Conservation (phyloP, 2,329 filamentous ascomycete genomes). For the Exophiala sp. region DNA sequence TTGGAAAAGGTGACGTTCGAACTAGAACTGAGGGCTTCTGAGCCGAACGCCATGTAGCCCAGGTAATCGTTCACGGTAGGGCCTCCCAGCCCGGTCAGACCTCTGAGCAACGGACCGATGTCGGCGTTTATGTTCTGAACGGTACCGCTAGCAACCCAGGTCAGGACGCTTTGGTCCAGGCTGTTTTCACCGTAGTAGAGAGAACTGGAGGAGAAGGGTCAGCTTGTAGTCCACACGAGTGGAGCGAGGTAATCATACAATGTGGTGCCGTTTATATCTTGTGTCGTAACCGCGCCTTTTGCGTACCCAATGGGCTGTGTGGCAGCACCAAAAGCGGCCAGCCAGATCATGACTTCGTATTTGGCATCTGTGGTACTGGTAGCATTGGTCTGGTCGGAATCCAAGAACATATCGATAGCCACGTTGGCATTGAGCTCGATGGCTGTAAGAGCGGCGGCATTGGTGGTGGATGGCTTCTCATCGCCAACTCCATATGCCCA, state of each 20-base stretch:
- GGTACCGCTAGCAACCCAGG: constrained; percentile 42
- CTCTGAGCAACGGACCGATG: constrained; percentile 43
- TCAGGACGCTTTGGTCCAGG: constrained; percentile 44
- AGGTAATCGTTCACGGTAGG: constrained; percentile 44
- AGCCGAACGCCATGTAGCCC: constrained; percentile 49
- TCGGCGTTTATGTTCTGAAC: constrained; percentile 45
- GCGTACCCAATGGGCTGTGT: constrained; percentile 46
- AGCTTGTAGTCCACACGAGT: not conserved
- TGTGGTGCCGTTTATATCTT: constrained; percentile 38
- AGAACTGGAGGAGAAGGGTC: constrained; percentile 13
- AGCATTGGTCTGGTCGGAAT: constrained; percentile 40
- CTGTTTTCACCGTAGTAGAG: constrained; percentile 43
- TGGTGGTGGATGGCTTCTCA: constrained; percentile 34
- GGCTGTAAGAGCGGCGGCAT: constrained; percentile 33
- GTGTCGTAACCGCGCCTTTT: constrained; percentile 33
- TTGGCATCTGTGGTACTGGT: constrained; percentile 35
- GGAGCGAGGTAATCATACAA: constrained; percentile 30
- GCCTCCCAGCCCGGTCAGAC: constrained; percentile 33
- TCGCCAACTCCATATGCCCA: constrained; percentile 50
- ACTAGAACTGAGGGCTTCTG: constrained; percentile 44
- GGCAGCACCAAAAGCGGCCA: constrained; percentile 44
- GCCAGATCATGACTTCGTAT: constrained; percentile 56
- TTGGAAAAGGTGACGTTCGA: constrained; percentile 48
- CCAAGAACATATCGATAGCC: constrained; percentile 55
- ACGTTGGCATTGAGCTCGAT: constrained; percentile 50